Evolutionary conservation across 2,329 filamentous ascomycete species (phyloP).

Genomic region (Chaetomium globosum): DNA sequence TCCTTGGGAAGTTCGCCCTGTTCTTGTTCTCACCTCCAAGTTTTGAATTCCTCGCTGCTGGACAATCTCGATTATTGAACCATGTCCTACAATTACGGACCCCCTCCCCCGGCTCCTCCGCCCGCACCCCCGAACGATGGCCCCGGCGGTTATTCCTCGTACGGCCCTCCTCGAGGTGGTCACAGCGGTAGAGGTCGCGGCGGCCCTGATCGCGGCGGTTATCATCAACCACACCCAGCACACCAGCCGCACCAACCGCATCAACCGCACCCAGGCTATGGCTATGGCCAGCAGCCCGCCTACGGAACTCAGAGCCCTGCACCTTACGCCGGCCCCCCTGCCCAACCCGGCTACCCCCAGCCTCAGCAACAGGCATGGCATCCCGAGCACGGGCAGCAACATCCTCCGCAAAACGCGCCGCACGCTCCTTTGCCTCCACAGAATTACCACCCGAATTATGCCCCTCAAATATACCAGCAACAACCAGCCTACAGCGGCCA

Average conservation of each 20-base stretch:
- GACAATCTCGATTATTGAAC: not conserved
- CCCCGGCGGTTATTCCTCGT: constrained; percentile 45
- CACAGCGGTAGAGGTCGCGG: constrained; percentile 49
- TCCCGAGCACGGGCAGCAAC: constrained; percentile 47
- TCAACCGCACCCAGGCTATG: constrained; percentile 46
- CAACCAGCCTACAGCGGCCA: constrained; percentile 39
- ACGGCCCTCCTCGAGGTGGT: constrained; percentile 41
- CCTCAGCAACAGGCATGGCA: constrained; percentile 48
- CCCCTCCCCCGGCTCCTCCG: constrained; percentile 53
- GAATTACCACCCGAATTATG: constrained; percentile 63
- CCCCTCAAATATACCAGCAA: constrained; percentile 55
- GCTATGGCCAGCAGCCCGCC: constrained; percentile 46
- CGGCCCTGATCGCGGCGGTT: constrained; percentile 48
- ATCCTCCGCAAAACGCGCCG: constrained; percentile 46
- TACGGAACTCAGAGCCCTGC: constrained; percentile 40
- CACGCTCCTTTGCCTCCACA: constrained; percentile 54
- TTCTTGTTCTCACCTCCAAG: constrained; percentile 13
- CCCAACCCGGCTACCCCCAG: constrained; percentile 46
- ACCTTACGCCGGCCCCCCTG: constrained; percentile 40
- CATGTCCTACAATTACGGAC: constrained; percentile 61
- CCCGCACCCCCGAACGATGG: constrained; percentile 38
- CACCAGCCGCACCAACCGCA: constrained; percentile 43
- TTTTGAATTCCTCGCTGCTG: not conserved
- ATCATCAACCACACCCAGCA: constrained; percentile 41
- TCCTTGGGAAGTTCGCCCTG: constrained; percentile 24